Base-by-base conservation (phyloP, 257 asterid genomes). In the Solanum habrochaites region DNA sequence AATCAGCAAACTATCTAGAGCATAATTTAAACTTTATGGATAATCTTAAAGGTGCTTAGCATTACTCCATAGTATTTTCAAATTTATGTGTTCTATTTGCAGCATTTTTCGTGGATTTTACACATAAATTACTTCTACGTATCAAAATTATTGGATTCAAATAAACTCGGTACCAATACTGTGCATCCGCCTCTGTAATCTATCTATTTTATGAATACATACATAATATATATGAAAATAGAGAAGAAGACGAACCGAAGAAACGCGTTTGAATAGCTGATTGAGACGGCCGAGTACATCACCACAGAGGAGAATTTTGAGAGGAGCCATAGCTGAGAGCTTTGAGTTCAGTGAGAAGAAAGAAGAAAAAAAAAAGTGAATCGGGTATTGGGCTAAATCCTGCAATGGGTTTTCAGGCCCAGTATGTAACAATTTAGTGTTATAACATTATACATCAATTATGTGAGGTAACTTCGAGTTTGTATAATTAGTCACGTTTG, bases 281-380 rank as follows among this genome's bases (percentile, higher is more conserved):
- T 82, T 90, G 90, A 95, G 96, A 87, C 98, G 98, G 94, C 99
- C 98, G 90, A 89, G 88, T 86, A 95, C 97, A 89, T 97, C 99
- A 90, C 99, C 99, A 92, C 93, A 93, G 85, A 97, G 94, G 87
- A 97, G 97, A 91, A 97, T 93, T 88, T 95, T 92, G 7, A 98
- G 98, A 85, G 95, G 92, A 70, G 95, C 92, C 98, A 94, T 90
- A 27, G 23, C 69, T 6, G 52, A 35, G 70, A 2, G 40, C 40
- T 15, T 56, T 45, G 67, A 18, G 67, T 67, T 29, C 14, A 7
- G 27, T 5, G 25, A 45, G 49, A 86, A 7, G 3, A 29, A 29
- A 13, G 69, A 52, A 47, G 39, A 14, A 14, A 5, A 18, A 47
- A 47, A 47, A 47, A 18, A 49, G 18, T 47, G 16, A 14, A 16